Evolutionary conservation across 257 asterid genomes (phyloP).

Genomic region (Ballota nigra): DNA sequence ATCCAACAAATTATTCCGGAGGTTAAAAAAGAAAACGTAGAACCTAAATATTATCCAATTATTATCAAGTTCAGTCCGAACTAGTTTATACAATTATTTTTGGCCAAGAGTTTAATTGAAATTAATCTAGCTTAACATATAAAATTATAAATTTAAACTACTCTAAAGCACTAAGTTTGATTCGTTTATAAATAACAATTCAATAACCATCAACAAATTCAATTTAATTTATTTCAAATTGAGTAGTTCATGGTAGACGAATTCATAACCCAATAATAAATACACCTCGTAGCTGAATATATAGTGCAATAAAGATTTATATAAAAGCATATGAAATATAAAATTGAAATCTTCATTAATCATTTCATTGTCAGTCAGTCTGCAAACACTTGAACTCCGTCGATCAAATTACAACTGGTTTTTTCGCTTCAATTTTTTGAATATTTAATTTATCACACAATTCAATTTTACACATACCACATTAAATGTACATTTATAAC

Average conservation of each 20-base stretch:
- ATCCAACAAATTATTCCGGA: too few relatives aligned
- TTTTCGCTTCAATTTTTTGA: background rate
- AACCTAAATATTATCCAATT: too few relatives aligned
- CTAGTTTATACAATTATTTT: too few relatives aligned
- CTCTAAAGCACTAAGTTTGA: too few relatives aligned
- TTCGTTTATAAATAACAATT: too few relatives aligned
- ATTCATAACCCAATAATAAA: background rate
- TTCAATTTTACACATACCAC: background rate
- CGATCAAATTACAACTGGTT: background rate
- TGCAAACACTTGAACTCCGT: background rate
- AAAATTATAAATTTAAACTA: too few relatives aligned
- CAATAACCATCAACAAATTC: too few relatives aligned
- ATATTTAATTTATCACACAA: background rate
- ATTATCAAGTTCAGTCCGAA: too few relatives aligned
- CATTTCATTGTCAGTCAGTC: background rate
- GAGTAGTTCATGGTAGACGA: too few relatives aligned
- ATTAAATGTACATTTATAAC: background rate
- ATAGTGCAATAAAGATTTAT: background rate
- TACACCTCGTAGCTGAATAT: conserved; percentile 3
- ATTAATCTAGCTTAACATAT: too few relatives aligned
- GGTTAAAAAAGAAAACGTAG: too few relatives aligned
- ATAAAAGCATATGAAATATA: background rate
- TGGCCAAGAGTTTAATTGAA: too few relatives aligned
- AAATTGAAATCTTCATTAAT: background rate
- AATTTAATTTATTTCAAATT: background rate